Evolutionary conservation across 2,329 filamentous ascomycete species (phyloP).

Genomic region (Curvularia verruculosa): DNA sequence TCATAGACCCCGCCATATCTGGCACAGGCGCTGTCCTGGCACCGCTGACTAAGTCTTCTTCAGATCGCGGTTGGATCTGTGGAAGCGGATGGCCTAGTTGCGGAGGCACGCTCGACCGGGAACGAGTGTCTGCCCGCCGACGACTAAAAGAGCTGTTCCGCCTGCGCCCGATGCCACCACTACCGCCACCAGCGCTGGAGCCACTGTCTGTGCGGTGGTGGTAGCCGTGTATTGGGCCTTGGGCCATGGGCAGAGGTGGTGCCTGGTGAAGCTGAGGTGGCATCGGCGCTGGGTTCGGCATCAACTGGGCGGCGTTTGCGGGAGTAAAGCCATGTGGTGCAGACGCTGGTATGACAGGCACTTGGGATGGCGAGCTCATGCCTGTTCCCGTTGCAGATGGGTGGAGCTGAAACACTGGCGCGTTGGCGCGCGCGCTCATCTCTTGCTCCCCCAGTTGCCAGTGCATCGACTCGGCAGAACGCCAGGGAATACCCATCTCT

Average conservation of each 20-base stretch:
- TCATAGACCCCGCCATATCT: slow-evolving; percentile 36
- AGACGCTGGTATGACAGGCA: slow-evolving; percentile 32
- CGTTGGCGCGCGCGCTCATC: slow-evolving; percentile 90
- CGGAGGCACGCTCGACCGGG: slow-evolving; percentile 46
- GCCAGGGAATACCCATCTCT: slow-evolving; percentile 94
- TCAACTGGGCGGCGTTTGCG: slow-evolving; percentile 47
- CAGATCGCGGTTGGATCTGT: slow-evolving; percentile 42
- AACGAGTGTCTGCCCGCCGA: slow-evolving; percentile 38
- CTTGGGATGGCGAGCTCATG: slow-evolving; percentile 40
- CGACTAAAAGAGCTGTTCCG: slow-evolving; percentile 46
- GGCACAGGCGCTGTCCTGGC: slow-evolving; percentile 44
- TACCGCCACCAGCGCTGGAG: slow-evolving; percentile 31
- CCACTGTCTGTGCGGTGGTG: slow-evolving; percentile 45
- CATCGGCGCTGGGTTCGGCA: slow-evolving; percentile 35
- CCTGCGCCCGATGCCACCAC: slow-evolving; percentile 20
- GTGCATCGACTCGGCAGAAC: slow-evolving; percentile 96
- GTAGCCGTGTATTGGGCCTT: slow-evolving; percentile 38
- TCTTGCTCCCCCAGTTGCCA: slow-evolving; percentile 94
- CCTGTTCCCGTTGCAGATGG: slow-evolving; percentile 44
- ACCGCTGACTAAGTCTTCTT: slow-evolving; percentile 43
- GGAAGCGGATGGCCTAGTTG: slow-evolving; percentile 43
- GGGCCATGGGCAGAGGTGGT: slow-evolving; percentile 31
- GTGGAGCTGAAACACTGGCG: slow-evolving; percentile 75
- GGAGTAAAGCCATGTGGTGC: slow-evolving; percentile 46
- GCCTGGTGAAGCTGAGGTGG: slow-evolving; percentile 37